These are phyloP conservation scores for Aspergillus campestris DNA, from an alignment of 495 filamentous ascomycete species.

Conservation along the genomic window DNA sequence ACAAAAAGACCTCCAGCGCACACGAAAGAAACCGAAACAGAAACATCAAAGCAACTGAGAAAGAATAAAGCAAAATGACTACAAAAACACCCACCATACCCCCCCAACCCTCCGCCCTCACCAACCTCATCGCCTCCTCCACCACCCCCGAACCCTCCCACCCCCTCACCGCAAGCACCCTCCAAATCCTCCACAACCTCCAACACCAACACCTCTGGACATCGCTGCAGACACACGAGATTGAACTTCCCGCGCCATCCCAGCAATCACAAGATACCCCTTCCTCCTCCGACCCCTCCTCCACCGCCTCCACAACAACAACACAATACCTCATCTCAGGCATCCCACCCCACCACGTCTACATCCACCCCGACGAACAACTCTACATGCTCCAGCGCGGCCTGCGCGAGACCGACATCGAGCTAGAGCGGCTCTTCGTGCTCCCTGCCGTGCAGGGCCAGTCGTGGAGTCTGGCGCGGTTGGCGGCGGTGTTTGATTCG, in stretches of 20 bases:
- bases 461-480: constrained; percentile 67
- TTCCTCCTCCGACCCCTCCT: constrained; percentile 15
- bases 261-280: constrained; percentile 4
- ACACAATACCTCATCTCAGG: constrained; percentile 68
- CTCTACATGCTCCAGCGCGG: constrained; percentile 59
- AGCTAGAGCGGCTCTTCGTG: constrained; percentile 70
- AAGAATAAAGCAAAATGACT: background rate
- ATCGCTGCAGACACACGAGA: constrained; percentile 50
- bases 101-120: constrained; percentile 25
- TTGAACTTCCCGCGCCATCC: constrained; percentile 28
- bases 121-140: constrained; percentile 22
- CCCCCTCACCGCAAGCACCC: constrained; percentile 45
- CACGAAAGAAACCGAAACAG: background rate
- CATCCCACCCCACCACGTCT: constrained; percentile 76
- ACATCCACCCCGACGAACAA: constrained; percentile 91
- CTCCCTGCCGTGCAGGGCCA: constrained; percentile 76
- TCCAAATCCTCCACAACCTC: constrained; percentile 70
- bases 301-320: constrained; percentile 14
- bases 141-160: constrained; percentile 12
- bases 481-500: constrained; percentile 75
- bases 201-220: constrained; percentile 86
- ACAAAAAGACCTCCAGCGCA: background rate
- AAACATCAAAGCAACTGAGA: background rate
- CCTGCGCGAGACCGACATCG: constrained; percentile 37
- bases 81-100: constrained; percentile 2